Evolutionary conservation across 306 rosid genomes (phyloP).

Genomic region (Castanea mollissima): DNA sequence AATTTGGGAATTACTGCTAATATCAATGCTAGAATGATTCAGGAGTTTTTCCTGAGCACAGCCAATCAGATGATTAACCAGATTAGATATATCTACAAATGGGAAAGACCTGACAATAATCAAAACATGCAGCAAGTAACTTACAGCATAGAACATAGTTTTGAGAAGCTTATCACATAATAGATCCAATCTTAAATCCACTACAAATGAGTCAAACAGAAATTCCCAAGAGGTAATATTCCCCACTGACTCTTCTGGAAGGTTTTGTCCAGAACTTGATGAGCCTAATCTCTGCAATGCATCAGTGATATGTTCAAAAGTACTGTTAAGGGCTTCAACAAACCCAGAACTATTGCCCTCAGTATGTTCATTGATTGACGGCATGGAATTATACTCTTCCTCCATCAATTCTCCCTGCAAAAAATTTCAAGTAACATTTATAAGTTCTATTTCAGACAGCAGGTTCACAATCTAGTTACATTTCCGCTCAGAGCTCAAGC

Average conservation of each 20-base stretch:
- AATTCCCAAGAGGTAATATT: constrained; percentile 56
- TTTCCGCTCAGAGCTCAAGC: background rate
- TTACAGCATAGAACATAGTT: constrained; percentile 54
- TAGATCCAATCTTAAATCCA: constrained; percentile 47
- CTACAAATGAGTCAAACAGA: constrained; percentile 40
- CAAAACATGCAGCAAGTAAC: constrained; percentile 25
- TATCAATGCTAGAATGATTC: constrained; percentile 34
- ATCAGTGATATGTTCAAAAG: constrained; percentile 45
- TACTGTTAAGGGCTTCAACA: constrained; percentile 40
- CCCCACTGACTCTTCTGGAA: constrained; percentile 36
- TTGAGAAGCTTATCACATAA: constrained; percentile 50
- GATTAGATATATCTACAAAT: constrained; percentile 10
- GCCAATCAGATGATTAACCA: constrained; percentile 13
- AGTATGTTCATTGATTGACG: background rate
- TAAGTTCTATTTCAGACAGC: constrained; percentile 7
- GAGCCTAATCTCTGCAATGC: constrained; percentile 44
- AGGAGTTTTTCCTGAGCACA: constrained; percentile 58
- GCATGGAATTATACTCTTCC: constrained; percentile 46
- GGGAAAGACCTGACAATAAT: background rate
- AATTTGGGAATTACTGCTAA: constrained; percentile 20
- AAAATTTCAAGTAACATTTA: constrained; percentile 3
- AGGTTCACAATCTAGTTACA: background rate
- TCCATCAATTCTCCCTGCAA: constrained; percentile 57
- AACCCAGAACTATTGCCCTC: constrained; percentile 16
- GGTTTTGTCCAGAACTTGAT: constrained; percentile 24